These are phyloP conservation scores for Chlorociboria aeruginascens DNA, from an alignment of 495 filamentous ascomycete genomes.

Conservation along the genomic window DNA sequence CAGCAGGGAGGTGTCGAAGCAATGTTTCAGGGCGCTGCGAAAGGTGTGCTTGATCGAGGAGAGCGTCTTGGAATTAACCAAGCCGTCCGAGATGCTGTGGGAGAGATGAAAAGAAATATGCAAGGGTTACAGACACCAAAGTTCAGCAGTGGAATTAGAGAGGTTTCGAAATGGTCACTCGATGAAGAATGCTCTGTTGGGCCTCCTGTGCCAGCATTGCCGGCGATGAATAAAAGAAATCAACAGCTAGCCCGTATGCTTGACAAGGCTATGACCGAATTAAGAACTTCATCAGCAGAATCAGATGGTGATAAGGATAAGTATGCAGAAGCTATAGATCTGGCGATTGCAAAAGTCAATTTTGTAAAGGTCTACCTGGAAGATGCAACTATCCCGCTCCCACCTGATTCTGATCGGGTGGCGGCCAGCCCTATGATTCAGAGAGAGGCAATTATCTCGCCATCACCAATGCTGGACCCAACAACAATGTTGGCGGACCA, in stretches of 20 bases:
- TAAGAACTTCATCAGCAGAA: conserved; percentile 37
- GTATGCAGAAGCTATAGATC: conserved; percentile 39
- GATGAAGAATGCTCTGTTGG: conserved; percentile 20
- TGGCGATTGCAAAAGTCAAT: conserved; percentile 61
- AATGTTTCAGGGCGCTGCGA: conserved; percentile 75
- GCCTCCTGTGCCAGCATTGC: conserved; percentile 22
- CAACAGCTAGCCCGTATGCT: conserved; percentile 60
- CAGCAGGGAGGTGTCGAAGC: conserved; percentile 57
- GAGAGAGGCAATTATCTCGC: not conserved
- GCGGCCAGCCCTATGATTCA: not conserved
- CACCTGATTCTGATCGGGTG: not conserved
- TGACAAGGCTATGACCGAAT: conserved; percentile 53
- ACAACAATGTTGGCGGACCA: too few species aligned
- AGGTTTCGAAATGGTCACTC: conserved; percentile 21
- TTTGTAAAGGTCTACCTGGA: conserved; percentile 69
- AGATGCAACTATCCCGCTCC: conserved; percentile 30
- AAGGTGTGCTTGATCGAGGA: conserved; percentile 66
- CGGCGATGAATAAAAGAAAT: conserved; percentile 56
- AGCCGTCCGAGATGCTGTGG: conserved; percentile 80
- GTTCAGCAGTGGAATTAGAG: conserved; percentile 5
- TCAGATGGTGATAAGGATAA: conserved; percentile 24
- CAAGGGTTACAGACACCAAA: conserved; percentile 25
- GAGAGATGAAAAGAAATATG: conserved; percentile 65
- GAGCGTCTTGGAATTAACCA: conserved; percentile 84
- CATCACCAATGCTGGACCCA: too few species aligned